Base-by-base conservation (phyloP, 2,329 filamentous ascomycete genomes). In the Atkinsonella texensis region DNA sequence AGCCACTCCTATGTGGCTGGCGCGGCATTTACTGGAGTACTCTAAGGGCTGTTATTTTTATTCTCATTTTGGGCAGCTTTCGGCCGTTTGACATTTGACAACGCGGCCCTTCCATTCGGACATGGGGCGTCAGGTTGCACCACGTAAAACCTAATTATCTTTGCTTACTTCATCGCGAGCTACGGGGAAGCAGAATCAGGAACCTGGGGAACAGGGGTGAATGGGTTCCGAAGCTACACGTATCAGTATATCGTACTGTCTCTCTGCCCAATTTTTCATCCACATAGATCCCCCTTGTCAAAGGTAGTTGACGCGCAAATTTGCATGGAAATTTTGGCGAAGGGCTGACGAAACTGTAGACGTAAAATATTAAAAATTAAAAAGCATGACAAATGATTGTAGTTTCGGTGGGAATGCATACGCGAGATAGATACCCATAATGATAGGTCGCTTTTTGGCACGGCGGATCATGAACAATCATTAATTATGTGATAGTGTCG, bases 341-440 rank as follows among this genome's bases (percentile, higher is more conserved):
- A 28, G 42, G 39, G 31, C 18, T 11, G 45, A 39, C 15, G 15
- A n/a, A 23, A 45, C 23, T 45, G 42, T 13, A 45, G 20, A 28
- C 15, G 32, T 45, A n/a, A 28, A n/a, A 28, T n/a, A 18, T 42
- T 15, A 10, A 12, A 15, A 12, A 9, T 32, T 15, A 45, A 40
- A 18, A 35, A 15, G 35, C 41, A 39, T 42, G 39, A 53, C 28
- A 12, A 12, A 44, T 50, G 31, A 23, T 44, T 38, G 11, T 7
- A 15, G 35, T 39, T 46, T 33, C 39, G 20, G 46, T 31, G 23
- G 43, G 33, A 46, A 41, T 49, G 46, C 49, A 53, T 51, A 33
- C 28, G 54, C 53, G 53, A 52, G 49, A 52, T 53, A 58, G 54
- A 57, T 56, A 58, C 55, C 55, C 51, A 39, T 52, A 53, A 55